Conservation (phyloP, 305 asterid genomes). For the Fraxinus velutina region DNA sequence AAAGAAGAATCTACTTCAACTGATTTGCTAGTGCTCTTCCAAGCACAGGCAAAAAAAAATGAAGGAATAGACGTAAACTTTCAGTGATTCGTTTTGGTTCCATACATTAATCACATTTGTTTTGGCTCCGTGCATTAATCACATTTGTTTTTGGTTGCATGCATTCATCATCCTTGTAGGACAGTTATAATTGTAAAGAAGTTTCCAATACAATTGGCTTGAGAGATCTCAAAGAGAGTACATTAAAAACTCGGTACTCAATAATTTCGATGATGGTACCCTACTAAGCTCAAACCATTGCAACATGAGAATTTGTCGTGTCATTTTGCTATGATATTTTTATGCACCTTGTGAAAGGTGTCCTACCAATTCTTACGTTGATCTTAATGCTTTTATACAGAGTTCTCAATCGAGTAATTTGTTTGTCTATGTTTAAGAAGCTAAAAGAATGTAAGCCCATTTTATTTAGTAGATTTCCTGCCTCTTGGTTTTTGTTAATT, state of each 20-base stretch:
- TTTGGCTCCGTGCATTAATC: background rate
- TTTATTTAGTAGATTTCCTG: background rate
- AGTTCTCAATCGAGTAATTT: background rate
- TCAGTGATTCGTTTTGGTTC: background rate
- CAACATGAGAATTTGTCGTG: background rate
- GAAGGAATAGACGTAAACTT: background rate
- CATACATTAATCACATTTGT: background rate
- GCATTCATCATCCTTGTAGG: background rate
- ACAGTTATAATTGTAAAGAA: background rate
- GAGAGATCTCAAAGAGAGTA: background rate
- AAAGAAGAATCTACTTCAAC: no score
- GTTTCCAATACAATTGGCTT: background rate
- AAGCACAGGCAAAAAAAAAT: background rate
- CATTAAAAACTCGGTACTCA: background rate
- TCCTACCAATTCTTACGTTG: background rate
- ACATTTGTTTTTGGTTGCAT: background rate
- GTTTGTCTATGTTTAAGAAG: background rate
- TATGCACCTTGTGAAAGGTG: background rate
- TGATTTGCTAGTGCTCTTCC: background rate
- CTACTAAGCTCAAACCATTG: background rate
- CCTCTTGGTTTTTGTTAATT: background rate
- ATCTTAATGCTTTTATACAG: background rate
- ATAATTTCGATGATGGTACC: background rate
- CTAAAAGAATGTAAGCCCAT: background rate
- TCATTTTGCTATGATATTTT: background rate